These are phyloP conservation scores for Penstemon davidsonii DNA, from an alignment of 257 asterid genomes.

Conservation along the genomic window DNA sequence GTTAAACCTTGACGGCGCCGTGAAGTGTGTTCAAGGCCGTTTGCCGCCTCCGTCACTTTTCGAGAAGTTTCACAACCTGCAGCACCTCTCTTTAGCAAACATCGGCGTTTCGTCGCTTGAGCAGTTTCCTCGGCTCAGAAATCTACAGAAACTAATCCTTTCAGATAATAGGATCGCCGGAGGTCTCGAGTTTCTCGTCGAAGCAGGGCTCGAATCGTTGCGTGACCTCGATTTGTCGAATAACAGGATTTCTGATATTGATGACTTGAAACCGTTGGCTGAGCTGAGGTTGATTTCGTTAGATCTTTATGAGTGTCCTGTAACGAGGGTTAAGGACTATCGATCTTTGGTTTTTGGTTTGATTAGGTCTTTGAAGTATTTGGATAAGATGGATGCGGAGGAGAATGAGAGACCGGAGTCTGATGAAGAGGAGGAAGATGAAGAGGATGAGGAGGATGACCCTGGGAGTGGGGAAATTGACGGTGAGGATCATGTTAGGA, in stretches of 20 bases:
- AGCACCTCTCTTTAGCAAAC: constrained; percentile 84
- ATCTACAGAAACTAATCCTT: constrained; percentile 67
- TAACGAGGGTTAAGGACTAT: constrained; percentile 81
- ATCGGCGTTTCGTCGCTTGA: constrained; percentile 85
- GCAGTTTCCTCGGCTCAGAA: constrained; percentile 72
- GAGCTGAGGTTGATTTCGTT: constrained; percentile 75
- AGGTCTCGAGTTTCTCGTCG: constrained; percentile 76
- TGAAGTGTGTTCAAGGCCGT: constrained; percentile 91
- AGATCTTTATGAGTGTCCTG: constrained; percentile 95
- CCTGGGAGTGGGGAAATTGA: constrained; percentile 94
- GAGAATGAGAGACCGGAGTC: constrained; percentile 94
- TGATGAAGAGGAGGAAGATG: constrained; percentile 82
- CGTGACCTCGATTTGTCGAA: constrained; percentile 94
- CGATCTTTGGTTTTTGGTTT: constrained; percentile 83
- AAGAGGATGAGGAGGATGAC: constrained; percentile 71
- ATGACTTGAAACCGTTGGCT: constrained; percentile 80
- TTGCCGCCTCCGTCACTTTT: constrained; percentile 85
- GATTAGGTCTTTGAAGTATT: constrained; percentile 74
- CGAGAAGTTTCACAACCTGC: constrained; percentile 80
- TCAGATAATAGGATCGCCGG: constrained; percentile 92
- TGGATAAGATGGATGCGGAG: constrained; percentile 96
- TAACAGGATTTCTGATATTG: constrained; percentile 77
- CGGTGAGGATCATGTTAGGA: constrained; percentile 59
- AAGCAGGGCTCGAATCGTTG: constrained; percentile 69
- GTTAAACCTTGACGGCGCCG: constrained; percentile 87